Base-by-base conservation (phyloP, 1,139 yeast genomes). In the Yamadazyma atmosphaerica region DNA sequence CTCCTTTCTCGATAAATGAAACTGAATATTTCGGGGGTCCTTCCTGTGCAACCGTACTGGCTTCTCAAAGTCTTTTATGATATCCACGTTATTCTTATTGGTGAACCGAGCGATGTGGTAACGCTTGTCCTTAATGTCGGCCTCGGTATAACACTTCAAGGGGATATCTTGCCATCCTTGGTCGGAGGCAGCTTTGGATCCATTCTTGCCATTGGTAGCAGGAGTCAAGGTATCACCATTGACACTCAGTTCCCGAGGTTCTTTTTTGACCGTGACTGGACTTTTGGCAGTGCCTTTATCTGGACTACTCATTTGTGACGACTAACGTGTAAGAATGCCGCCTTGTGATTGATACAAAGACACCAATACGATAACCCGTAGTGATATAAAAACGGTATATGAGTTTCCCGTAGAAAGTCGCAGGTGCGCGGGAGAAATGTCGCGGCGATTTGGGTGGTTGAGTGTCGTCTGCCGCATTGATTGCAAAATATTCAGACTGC, bases 31-130 rank as follows among this genome's bases (percentile, higher is more conserved):
- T 51, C 89, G 77, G 1, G 98, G 96, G 60, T 90, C 98, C 57
- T 90, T 89, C 50, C 98, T 75, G 59, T 89, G 96, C 54, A 90
- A 68, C 49, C 96, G 70, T 13, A 90, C 84, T 0, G 98, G 98
- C 42, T 77, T 76, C 37, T 80, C 81, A 59, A 90, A 90, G 47
- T 82, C 82, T 26, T 71, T 68, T 22, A 70, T 66, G 4, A 94
- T 92, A 47, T 86, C 86, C 24, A 92, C 83, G 34, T 76, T 74
- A 50, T 79, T 76, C 46, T 81, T 80, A 27, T 86, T 74, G 53
- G 85, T 95, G 55, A 92, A 88, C 60, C 84, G 83, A 65, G 90
- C 64, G 24, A 92, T 75, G 58, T 92, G 97, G 46, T 83, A 85
- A 44, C 95, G 74, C 37, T 83, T 74, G 43, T 85, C 88, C 35